A percentile compares a stretch with the other conserved stretches of the same genome.
Evolutionary conservation across 169 alveolate species (phyloP).

Genomic region (Sarcocystis neurona): DNA sequence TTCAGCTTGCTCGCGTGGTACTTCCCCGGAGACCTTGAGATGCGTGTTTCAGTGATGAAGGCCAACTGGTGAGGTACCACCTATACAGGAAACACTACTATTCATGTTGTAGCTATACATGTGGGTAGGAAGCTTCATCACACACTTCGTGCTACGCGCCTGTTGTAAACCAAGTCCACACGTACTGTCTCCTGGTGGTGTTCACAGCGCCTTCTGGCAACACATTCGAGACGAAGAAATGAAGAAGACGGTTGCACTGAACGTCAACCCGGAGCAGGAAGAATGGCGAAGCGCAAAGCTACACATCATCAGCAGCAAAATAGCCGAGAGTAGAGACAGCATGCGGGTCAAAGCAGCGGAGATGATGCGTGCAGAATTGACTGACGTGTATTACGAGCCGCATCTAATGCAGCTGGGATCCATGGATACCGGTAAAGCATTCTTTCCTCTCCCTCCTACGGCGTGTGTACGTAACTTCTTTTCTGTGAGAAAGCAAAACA

Average conservation of each 20-base stretch:
- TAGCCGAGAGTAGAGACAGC: constrained; percentile 2
- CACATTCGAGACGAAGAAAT: constrained; percentile 31
- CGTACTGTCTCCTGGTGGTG: too few species aligned
- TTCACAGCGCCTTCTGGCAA: constrained; percentile 21
- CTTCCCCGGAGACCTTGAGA: constrained; percentile 61
- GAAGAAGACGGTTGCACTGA: constrained; percentile 27
- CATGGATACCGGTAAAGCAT: neutral
- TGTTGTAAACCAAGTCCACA: too few species aligned
- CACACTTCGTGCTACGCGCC: neutral
- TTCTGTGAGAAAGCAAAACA: too few species aligned
- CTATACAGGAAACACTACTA: neutral
- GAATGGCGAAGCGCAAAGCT: constrained; percentile 20
- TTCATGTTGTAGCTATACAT: neutral
- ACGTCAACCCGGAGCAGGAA: constrained; percentile 26
- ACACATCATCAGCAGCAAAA: constrained; percentile 8
- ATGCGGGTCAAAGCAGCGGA: constrained; percentile 24
- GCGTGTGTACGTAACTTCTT: too few species aligned
- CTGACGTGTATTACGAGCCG: constrained; percentile 4
- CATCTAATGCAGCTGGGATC: neutral
- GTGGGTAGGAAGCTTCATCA: too few species aligned
- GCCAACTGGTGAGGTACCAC: constrained; percentile 46
- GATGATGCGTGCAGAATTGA: constrained; percentile 1
- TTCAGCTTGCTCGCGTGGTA: constrained; percentile 55
- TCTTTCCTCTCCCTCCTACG: too few species aligned
- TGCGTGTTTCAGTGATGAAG: constrained; percentile 59